A percentile compares a stretch with the other conserved stretches of the same genome.
phyloP scores from a whole-genome alignment of 1,284 basidiomycete species.

The Ceratobasidium sp. region DNA sequence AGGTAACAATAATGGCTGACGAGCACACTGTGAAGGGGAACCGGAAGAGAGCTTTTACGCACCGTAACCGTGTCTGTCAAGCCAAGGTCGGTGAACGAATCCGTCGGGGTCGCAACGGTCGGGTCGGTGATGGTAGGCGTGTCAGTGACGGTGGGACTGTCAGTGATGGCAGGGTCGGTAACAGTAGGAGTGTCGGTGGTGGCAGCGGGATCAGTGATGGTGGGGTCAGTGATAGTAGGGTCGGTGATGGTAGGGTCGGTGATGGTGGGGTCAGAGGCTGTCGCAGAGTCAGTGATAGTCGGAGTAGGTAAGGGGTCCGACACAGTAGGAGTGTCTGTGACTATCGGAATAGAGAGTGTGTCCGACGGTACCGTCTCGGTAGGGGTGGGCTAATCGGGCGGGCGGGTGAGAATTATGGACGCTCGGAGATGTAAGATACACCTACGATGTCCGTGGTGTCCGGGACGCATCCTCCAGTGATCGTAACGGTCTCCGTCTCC shows the following conservation, averaged over 20 bases:
- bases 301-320: background rate
- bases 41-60: background rate
- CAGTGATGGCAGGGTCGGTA: background rate
- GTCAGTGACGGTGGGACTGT: background rate
- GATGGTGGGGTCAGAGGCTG: background rate
- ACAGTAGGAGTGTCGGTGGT: background rate
- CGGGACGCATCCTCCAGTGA: conserved; percentile 28
- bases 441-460: conserved; percentile 3
- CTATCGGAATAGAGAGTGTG: conserved; percentile 15
- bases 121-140: background rate
- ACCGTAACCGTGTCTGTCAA: conserved; percentile 31
- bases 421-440: background rate
- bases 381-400: background rate
- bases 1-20: background rate
- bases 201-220: background rate
- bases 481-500: conserved; percentile 12
- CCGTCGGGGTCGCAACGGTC: conserved; percentile 12
- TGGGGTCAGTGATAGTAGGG: conserved; percentile 8
- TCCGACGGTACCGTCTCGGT: conserved; percentile 1
- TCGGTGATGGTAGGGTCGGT: background rate
- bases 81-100: background rate
- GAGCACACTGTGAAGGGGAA: background rate
- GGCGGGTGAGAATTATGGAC: too few relatives aligned
- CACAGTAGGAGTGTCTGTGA: conserved; percentile 11
- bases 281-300: background rate